A percentile compares a stretch with the other conserved stretches of the same genome.
Conservation (phyloP, 768 basidiomycete species). For the Pulveroboletus sp. region DNA sequence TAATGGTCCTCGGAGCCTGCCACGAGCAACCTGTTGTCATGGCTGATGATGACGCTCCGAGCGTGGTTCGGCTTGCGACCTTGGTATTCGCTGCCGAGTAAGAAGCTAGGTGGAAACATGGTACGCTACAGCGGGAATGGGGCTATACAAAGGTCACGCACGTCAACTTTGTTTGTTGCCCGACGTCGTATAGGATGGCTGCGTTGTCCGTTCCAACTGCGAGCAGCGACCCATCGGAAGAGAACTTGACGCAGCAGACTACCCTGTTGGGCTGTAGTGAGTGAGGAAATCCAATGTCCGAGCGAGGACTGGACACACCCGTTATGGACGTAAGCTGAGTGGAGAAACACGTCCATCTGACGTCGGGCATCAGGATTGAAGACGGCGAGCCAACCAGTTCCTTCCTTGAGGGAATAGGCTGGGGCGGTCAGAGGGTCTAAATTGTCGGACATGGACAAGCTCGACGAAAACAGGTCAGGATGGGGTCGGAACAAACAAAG, state of each 20-base stretch:
- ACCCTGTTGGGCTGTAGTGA: slow-evolving; percentile 20
- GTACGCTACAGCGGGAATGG: neutral
- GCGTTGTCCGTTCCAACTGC: slow-evolving; percentile 33
- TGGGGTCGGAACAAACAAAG: no score
- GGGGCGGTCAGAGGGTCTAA: slow-evolving; percentile 30
- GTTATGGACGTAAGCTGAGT: slow-evolving; percentile 78
- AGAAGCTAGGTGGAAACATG: slow-evolving; percentile 19
- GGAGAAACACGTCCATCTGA: slow-evolving; percentile 50
- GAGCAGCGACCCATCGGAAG: slow-evolving; percentile 29
- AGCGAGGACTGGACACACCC: slow-evolving; percentile 50
- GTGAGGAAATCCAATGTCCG: slow-evolving; percentile 4
- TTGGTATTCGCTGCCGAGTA: slow-evolving; percentile 24
- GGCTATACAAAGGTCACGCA: slow-evolving; percentile 7
- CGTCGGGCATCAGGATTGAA: slow-evolving; percentile 49
- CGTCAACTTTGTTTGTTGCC: slow-evolving; percentile 27
- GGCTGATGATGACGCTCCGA: slow-evolving; percentile 32
- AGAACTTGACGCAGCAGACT: slow-evolving; percentile 33
- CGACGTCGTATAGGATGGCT: slow-evolving; percentile 27
- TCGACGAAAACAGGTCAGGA: slow-evolving; percentile 6
- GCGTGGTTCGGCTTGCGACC: slow-evolving; percentile 26
- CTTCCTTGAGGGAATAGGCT: slow-evolving; percentile 40
- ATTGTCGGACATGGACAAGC: slow-evolving; percentile 19
- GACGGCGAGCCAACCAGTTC: slow-evolving; percentile 51
- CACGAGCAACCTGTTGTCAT: slow-evolving; percentile 28
- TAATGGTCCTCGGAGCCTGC: slow-evolving; percentile 35